These are phyloP conservation scores for Solanum hybrid DNA, from an alignment of 305 asterid species.

Conservation along the genomic window DNA sequence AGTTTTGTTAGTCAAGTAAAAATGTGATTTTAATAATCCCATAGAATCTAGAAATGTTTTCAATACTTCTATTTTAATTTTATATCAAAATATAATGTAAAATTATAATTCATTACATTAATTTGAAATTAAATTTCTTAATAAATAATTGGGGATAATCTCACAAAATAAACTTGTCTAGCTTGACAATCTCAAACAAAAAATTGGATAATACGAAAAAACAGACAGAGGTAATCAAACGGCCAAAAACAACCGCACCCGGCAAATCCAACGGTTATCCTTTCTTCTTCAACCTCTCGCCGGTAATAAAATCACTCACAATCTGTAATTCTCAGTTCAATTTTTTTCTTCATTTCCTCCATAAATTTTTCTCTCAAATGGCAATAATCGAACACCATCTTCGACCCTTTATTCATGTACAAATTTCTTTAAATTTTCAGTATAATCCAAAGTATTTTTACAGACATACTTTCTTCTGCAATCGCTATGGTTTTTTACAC, in stretches of 20 bases:
- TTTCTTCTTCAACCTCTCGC: background rate
- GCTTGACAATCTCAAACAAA: background rate
- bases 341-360: background rate
- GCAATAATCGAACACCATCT: background rate
- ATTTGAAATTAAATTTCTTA: background rate
- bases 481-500: slow-evolving; percentile 33
- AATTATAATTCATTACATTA: background rate
- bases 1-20: no score
- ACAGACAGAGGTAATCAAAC: background rate
- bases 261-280: background rate
- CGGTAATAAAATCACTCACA: background rate
- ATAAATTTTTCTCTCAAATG: background rate
- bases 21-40: no score
- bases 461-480: slow-evolving; percentile 23
- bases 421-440: slow-evolving; percentile 36
- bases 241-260: background rate
- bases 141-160: background rate
- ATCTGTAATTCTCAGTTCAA: background rate
- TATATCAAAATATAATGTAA: no score
- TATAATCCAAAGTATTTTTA: slow-evolving; percentile 22
- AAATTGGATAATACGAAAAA: background rate
- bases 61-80: no score
- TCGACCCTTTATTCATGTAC: slow-evolving; percentile 22
- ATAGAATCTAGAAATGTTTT: no score
- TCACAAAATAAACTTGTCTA: background rate